Percentiles rank a stretch among this genome's conserved stretches.
These are phyloP conservation scores for Erythrobasidium hasegawianum DNA, from an alignment of 1,284 basidiomycete species.

Conservation along the genomic window DNA sequence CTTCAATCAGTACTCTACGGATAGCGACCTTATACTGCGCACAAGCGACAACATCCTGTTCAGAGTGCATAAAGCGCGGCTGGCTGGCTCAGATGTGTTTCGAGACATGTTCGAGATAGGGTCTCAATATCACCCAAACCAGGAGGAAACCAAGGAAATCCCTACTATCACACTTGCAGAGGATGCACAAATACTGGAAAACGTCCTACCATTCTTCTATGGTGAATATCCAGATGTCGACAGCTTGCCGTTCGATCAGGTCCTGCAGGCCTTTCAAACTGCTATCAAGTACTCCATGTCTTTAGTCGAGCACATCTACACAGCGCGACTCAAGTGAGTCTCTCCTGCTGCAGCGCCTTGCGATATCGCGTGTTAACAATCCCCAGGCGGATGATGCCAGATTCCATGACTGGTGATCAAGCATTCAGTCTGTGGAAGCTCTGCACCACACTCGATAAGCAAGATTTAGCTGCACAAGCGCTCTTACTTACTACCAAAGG, in stretches of 20 bases:
- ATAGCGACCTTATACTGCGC: constrained; percentile 21
- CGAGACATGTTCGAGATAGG: constrained; percentile 34
- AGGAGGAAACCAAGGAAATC: constrained; percentile 12
- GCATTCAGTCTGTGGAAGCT: constrained; percentile 22
- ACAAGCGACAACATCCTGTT: constrained; percentile 22
- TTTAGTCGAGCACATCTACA: constrained; percentile 23
- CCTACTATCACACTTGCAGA: constrained; percentile 21
- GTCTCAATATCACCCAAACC: background rate
- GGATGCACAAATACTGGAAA: constrained; percentile 18
- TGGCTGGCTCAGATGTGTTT: constrained; percentile 25
- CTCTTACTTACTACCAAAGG: constrained; percentile 23
- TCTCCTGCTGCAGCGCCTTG: too few species aligned
- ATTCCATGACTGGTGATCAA: constrained; percentile 19
- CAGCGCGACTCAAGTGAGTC: constrained; percentile 21
- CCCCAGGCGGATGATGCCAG: constrained; percentile 28
- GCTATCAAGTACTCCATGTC: constrained; percentile 29
- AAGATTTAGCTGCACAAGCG: constrained; percentile 20
- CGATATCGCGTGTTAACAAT: too few species aligned
- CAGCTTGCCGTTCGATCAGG: constrained; percentile 24
- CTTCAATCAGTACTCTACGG: constrained; percentile 14
- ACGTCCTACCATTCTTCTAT: constrained; percentile 32
- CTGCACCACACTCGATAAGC: constrained; percentile 21
- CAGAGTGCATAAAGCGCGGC: constrained; percentile 25
- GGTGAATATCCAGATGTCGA: constrained; percentile 32
- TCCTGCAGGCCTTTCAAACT: constrained; percentile 18